Base-by-base conservation (phyloP, 2,329 filamentous ascomycete genomes). In the Clarireedia hainanense region DNA sequence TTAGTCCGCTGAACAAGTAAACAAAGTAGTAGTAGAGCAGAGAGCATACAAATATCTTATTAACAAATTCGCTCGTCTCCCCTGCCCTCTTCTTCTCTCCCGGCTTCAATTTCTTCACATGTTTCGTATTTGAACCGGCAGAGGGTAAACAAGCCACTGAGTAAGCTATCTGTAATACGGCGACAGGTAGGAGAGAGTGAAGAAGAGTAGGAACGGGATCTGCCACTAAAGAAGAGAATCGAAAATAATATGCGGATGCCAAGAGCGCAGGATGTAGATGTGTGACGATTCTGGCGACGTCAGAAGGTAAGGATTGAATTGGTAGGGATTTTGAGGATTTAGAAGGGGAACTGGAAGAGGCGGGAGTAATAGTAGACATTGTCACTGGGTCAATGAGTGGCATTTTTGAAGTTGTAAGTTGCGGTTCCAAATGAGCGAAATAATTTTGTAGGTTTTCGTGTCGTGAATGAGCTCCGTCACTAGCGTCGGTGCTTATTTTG, bases 241-340 rank as follows among this genome's bases (percentile, higher is more conserved):
- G 80, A 60, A 80, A 67, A 47, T 79, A 76, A 67, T 86, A 84
- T 37, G 86, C 71, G 9, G 77, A 78, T 30, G 89, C 76, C 30
- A 95, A 76, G 10, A 90, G 71, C 26, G 79, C 71, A 0, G 88
- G 85, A 63, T 95, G 88, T 20, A 83, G 70, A 65, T 89, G 78
- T 12, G 85, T 81, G 66, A 86, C 79, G 23, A 79, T 68, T 50
- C 72, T 75, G 2, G 80, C 77, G 20, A 74, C 60, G 17, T 66
- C 61, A 1, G 59, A 67, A 4, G 67, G 64, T 7, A 69, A 62
- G 24, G 68, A 57, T 9, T 69, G 66, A 26, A 65, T 61, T 57
- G 67, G 63, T n/a, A 55, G 47, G n/a, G 65, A 66, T 45, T 52
- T 42, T n/a, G 50, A 12, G 3, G 51, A 12, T 36, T 57, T 57